Percentiles rank a stretch among this genome's conserved stretches.
These are phyloP conservation scores for Penicillium brasilianum DNA, from an alignment of 2,329 filamentous ascomycete species.

Conservation along the genomic window DNA sequence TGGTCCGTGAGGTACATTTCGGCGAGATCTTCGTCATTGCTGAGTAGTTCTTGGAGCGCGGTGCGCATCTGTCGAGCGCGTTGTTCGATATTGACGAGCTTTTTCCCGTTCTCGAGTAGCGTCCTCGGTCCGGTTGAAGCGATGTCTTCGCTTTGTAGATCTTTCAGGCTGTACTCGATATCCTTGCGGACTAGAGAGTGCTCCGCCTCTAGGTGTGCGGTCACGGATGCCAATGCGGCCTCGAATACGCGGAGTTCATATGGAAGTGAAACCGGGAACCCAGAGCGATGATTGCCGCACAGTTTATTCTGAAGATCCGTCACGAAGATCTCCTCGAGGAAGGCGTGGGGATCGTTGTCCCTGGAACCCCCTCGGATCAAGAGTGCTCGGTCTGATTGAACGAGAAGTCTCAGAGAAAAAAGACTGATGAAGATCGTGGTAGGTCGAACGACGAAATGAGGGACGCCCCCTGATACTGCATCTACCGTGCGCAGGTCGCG, in stretches of 20 bases:
- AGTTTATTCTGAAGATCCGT: conserved; percentile 36
- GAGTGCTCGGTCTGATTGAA: conserved; percentile 39
- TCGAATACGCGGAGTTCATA: conserved; percentile 45
- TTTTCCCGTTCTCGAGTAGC: conserved; percentile 36
- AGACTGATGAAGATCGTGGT: conserved; percentile 42
- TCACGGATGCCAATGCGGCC: conserved; percentile 41
- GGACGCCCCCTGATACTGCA: conserved; percentile 40
- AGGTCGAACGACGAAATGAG: conserved; percentile 42
- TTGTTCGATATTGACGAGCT: conserved; percentile 36
- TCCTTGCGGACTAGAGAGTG: conserved; percentile 31
- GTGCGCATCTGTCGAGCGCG: conserved; percentile 42
- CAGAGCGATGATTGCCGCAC: conserved; percentile 22
- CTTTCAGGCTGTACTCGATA: conserved; percentile 28
- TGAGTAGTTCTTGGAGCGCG: conserved; percentile 41
- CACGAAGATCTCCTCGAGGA: conserved; percentile 31
- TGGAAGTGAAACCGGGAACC: conserved; percentile 29
- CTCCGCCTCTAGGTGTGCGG: conserved; percentile 41
- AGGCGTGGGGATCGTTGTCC: conserved; percentile 13
- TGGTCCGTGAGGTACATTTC: conserved; percentile 44
- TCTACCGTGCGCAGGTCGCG: conserved; percentile 44
- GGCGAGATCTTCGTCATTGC: conserved; percentile 45
- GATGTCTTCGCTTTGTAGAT: conserved; percentile 23
- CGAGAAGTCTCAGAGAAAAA: conserved; percentile 43
- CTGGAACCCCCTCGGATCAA: conserved; percentile 34
- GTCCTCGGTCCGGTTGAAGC: conserved; percentile 32